Conservation (phyloP, 2,329 filamentous ascomycete species). For the Colletotrichum sp. region DNA sequence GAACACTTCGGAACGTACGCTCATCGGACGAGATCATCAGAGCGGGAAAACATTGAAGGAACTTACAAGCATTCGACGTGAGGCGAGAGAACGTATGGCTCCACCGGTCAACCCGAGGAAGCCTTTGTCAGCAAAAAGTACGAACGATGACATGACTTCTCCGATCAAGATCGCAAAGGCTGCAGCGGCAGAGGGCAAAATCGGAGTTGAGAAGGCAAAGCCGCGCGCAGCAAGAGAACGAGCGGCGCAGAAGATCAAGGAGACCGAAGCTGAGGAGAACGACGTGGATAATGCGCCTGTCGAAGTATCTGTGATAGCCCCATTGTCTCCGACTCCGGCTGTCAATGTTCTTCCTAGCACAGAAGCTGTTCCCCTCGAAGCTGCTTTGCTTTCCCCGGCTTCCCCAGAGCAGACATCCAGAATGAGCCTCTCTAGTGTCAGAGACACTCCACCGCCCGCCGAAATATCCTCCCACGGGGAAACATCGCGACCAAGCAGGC, state of each 20-base stretch:
- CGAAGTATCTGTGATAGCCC: neutral
- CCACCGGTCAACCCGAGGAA: conserved; percentile 40
- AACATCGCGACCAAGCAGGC: conserved; percentile 67
- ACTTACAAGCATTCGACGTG: conserved; percentile 44
- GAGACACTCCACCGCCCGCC: conserved; percentile 64
- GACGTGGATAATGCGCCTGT: neutral
- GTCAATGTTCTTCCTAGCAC: conserved; percentile 20
- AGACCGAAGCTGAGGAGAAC: conserved; percentile 6
- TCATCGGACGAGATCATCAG: conserved; percentile 29
- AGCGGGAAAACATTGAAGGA: conserved; percentile 51
- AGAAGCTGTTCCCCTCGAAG: conserved; percentile 40
- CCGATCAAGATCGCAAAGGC: conserved; percentile 55
- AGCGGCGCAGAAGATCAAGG: conserved; percentile 33
- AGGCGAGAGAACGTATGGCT: conserved; percentile 37
- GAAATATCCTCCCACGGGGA: conserved; percentile 61
- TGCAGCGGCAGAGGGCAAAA: conserved; percentile 20
- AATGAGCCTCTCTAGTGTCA: conserved; percentile 40
- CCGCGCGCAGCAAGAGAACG: conserved; percentile 24
- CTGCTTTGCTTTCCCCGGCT: conserved; percentile 47
- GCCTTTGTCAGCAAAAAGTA: conserved; percentile 61
- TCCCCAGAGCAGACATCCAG: conserved; percentile 51
- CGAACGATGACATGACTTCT: conserved; percentile 63
- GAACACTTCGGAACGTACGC: conserved; percentile 24
- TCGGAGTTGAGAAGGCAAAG: conserved; percentile 31
- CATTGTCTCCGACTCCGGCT: conserved; percentile 5